These are phyloP conservation scores for Leccinum boreale DNA, from an alignment of 768 basidiomycete genomes.

Conservation along the genomic window DNA sequence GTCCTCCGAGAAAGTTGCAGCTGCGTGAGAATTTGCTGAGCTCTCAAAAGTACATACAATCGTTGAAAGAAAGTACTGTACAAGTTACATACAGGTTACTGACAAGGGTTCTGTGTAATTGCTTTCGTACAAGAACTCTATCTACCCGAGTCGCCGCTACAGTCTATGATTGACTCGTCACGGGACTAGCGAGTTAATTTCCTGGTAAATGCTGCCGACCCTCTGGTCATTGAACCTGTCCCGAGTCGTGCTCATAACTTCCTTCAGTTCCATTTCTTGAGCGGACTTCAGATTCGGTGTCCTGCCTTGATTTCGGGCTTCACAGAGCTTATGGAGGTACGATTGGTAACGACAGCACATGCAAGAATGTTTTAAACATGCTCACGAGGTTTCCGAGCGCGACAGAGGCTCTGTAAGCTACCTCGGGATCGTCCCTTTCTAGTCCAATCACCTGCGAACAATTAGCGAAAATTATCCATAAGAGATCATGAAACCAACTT, in stretches of 20 bases:
- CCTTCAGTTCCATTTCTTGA: constrained; percentile 40
- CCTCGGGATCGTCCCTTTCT: constrained; percentile 60
- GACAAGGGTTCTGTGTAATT: background rate
- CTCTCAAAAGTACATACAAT: background rate
- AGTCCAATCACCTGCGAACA: constrained; percentile 27
- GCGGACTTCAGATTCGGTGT: constrained; percentile 33
- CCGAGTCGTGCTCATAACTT: constrained; percentile 39
- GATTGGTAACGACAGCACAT: background rate
- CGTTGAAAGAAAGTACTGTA: background rate
- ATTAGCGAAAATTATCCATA: constrained; percentile 4
- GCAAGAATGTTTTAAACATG: background rate
- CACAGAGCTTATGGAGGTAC: constrained; percentile 42
- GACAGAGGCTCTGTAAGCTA: constrained; percentile 66
- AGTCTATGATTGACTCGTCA: constrained; percentile 1
- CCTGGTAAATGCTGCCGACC: constrained; percentile 46
- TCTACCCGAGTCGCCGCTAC: background rate
- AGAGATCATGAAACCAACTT: constrained; percentile 33
- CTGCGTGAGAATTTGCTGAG: background rate
- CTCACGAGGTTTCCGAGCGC: constrained; percentile 72
- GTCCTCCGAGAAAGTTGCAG: background rate
- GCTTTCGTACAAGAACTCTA: background rate
- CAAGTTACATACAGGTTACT: background rate
- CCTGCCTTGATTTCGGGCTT: constrained; percentile 37
- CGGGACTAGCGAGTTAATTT: constrained; percentile 42
- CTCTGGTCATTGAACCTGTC: constrained; percentile 57